Evolutionary conservation across 768 basidiomycete species (phyloP).

Genomic region (Pleurotus tuber-regium): DNA sequence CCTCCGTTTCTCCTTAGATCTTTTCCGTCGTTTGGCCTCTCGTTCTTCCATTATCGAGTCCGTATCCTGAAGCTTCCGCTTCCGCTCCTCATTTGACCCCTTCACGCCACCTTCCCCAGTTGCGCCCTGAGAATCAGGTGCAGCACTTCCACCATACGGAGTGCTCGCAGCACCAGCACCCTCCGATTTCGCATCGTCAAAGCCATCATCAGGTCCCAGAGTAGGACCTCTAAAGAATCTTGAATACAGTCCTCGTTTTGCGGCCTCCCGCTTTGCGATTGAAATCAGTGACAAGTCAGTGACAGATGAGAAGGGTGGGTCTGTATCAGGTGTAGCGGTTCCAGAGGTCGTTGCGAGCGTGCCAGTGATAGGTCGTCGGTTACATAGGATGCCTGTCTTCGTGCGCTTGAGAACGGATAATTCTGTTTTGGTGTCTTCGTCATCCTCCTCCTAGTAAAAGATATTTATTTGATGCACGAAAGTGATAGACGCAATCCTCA

Average conservation of each 20-base stretch:
- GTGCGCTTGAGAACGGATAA: conserved; percentile 50
- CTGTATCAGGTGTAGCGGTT: conserved; percentile 34
- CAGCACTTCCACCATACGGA: no score
- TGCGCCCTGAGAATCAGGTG: no score
- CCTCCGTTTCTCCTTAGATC: not conserved
- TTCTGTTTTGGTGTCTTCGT: conserved; percentile 15
- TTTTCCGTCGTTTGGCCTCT: not conserved
- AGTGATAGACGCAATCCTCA: conserved; percentile 20
- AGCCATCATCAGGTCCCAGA: conserved; percentile 44
- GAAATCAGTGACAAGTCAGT: conserved; percentile 53
- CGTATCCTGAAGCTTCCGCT: no score
- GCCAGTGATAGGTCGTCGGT: conserved; percentile 55
- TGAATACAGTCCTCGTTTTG: conserved; percentile 71
- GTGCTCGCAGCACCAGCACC: not conserved
- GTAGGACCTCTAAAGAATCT: conserved; percentile 79
- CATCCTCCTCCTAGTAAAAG: conserved; percentile 14
- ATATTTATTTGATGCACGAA: no score
- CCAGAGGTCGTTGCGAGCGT: conserved; percentile 49
- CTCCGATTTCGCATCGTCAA: conserved; percentile 16
- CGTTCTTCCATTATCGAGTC: no score
- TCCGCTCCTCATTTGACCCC: not conserved
- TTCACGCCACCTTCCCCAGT: no score
- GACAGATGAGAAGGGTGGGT: conserved; percentile 16
- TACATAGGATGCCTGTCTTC: conserved; percentile 73
- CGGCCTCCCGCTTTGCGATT: conserved; percentile 75